phyloP scores from a whole-genome alignment of 1,284 basidiomycete species.

The Tremellales sp. region DNA sequence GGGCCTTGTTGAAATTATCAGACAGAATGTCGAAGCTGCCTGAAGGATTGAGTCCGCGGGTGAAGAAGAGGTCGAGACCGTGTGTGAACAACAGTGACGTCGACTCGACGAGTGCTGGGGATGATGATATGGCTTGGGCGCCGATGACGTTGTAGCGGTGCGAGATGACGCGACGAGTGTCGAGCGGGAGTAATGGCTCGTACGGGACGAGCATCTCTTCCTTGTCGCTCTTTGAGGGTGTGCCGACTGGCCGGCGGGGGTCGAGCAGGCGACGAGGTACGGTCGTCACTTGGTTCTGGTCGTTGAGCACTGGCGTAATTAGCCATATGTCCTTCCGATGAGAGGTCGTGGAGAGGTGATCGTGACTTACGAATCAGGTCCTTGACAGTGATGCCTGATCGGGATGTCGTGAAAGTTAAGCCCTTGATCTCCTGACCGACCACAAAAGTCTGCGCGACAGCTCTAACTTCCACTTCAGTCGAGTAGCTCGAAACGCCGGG shows the following conservation, averaged over 20 bases:
- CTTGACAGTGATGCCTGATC: conserved; percentile 81
- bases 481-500: conserved; percentile 69
- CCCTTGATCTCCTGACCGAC: conserved; percentile 66
- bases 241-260: conserved; percentile 74
- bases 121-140: conserved; percentile 62
- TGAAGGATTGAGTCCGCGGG: conserved; percentile 71
- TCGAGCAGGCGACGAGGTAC: conserved; percentile 74
- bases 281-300: conserved; percentile 67
- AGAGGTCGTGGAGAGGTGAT: not conserved
- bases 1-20: conserved; percentile 87
- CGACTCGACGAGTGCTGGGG: conserved; percentile 83
- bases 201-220: conserved; percentile 86
- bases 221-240: conserved; percentile 69
- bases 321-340: not conserved
- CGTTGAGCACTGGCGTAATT: conserved; percentile 63
- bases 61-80: conserved; percentile 82
- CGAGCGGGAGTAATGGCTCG: conserved; percentile 69
- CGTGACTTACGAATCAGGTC: conserved; percentile 69
- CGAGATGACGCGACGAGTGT: conserved; percentile 70
- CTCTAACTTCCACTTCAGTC: conserved; percentile 53
- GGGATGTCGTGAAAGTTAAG: conserved; percentile 71
- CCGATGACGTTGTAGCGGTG: conserved; percentile 68
- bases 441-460: conserved; percentile 67
- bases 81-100: conserved; percentile 83
- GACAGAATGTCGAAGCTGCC: conserved; percentile 90